Evolutionary conservation across 768 basidiomycete genomes (phyloP).

Genomic region (Vishniacozyma victoriae): DNA sequence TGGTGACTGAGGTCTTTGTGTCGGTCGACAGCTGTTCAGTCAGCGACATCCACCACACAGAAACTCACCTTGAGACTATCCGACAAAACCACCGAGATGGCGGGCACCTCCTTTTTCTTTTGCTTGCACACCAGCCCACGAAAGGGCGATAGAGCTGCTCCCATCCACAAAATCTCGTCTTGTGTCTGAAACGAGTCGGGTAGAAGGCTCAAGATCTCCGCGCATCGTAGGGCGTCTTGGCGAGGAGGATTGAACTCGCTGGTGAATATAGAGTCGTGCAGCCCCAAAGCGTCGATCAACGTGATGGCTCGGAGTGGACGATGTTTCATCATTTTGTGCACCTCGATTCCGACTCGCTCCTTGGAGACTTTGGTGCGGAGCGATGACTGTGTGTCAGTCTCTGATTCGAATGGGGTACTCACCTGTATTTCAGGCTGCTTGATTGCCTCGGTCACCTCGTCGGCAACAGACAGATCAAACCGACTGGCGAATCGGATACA

Average conservation of each 20-base stretch:
- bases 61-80: slow-evolving; percentile 66
- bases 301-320: slow-evolving; percentile 69
- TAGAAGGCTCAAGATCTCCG: slow-evolving; percentile 57
- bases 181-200: slow-evolving; percentile 10
- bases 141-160: slow-evolving; percentile 70
- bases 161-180: slow-evolving; percentile 63
- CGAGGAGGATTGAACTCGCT: slow-evolving; percentile 32
- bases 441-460: slow-evolving; percentile 38
- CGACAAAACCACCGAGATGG: slow-evolving; percentile 65
- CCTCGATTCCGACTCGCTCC: slow-evolving; percentile 84
- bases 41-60: slow-evolving; percentile 4
- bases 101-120: slow-evolving; percentile 59
- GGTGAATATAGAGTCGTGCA: slow-evolving; percentile 55
- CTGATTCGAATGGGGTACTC: slow-evolving; percentile 1
- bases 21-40: slow-evolving; percentile 37
- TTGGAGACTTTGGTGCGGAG: slow-evolving; percentile 74
- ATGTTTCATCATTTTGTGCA: slow-evolving; percentile 93
- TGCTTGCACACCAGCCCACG: slow-evolving; percentile 57
- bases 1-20: slow-evolving; percentile 27
- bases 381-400: slow-evolving; percentile 52
- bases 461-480: slow-evolving; percentile 66
- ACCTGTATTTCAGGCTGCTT: slow-evolving; percentile 57
- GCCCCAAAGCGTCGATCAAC: slow-evolving; percentile 65
- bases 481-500: slow-evolving; percentile 87
- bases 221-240: slow-evolving; percentile 55